Evolutionary conservation across 176 grass and related monocot species (phyloP).

Genomic region (barley (Hordeum vulgare)): MorexV3_pseudomolecules_assembly NC_058519.1:42415853-42416352

Average conservation of each 20-base stretch:
- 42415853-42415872: neutral
- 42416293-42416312: neutral
- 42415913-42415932: neutral
- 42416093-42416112: neutral
- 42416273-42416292: neutral
- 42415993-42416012: neutral
- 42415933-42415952: too few relatives aligned
- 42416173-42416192: conserved; percentile 43
- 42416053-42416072: neutral
- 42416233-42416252: conserved; percentile 23
- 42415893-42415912: neutral
- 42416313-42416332: neutral
- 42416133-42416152: too few relatives aligned
- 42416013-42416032: conserved; percentile 25
- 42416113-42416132: too few relatives aligned
- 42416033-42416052: conserved; percentile 5
- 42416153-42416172: neutral
- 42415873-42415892: neutral
- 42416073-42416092: neutral
- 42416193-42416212: conserved; percentile 29
- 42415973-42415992: neutral
- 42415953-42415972: too few relatives aligned
- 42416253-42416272: conserved; percentile 8
- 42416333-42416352: neutral
- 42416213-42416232: conserved; percentile 4